Evolutionary conservation across 1,139 yeast species (phyloP), one percentile per base, ranked within the genome.

Genomic region (Eremothecium gossypii): DNA sequence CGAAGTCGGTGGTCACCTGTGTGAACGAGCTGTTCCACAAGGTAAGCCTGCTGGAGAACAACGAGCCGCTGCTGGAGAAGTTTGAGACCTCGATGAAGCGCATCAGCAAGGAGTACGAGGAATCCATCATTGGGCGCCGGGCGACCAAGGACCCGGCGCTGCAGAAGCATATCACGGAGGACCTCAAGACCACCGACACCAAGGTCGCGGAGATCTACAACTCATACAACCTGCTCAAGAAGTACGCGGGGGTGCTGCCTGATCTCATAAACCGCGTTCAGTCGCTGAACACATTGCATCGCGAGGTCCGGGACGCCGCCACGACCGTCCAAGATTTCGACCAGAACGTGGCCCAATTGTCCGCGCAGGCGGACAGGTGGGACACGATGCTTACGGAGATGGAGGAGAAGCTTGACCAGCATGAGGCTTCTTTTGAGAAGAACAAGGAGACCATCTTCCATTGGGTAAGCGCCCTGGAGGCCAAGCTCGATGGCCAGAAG

Each of bases 251-350:
- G 7, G 49, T 59, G 1, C 57, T 76, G 1, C 80, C 81, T 0
- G 52, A 60, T 3, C 42, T 76, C 1, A 42, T 73, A 2, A 51
- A 59, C 10, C 57, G 84, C 33, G 58, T 78, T 28, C 67, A 70
- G 45, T 58, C 72, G 0, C 60, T 77, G 38, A 67, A 69, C 44
- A 57, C 54, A 0, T 61, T 76, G 2, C 82, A 77, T 51, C 50
- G 66, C 5, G 72, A 69, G 32, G 70, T 80, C 33, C 68, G 71
- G 40, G 78, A 74, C 45, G 77, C 83, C 1, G 65, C 77, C 29
- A 65, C 61, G 39, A 57, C 75, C 11, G 71, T 81, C 45, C 63
- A 68, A 38, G 75, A 75, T 45, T 46, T 76, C 30, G 77, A 76
- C 41, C 42, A 47, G 7, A 51, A 54, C 36, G 50, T 78, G 11